Evolutionary conservation across 129 eudicot species (phyloP).

Genomic region (Silybum marianum): DNA sequence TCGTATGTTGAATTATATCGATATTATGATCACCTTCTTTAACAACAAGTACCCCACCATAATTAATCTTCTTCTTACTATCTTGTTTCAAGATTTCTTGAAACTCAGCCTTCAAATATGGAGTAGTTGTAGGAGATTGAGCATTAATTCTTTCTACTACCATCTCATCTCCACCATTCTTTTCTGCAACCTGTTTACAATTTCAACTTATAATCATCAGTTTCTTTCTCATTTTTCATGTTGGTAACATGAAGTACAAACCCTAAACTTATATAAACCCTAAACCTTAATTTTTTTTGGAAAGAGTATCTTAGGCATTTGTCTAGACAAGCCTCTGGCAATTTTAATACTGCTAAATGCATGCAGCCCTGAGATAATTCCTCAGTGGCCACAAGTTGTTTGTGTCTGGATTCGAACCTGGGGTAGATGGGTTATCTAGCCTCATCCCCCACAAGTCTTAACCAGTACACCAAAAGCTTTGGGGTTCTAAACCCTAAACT

Average conservation of each 20-base stretch:
- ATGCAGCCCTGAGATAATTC: too few species aligned
- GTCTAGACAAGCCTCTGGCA: too few species aligned
- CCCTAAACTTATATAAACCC: neutral
- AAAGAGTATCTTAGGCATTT: too few species aligned
- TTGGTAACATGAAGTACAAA: neutral
- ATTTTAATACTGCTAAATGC: too few species aligned
- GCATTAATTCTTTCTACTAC: neutral
- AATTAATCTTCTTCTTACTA: constrained; percentile 4
- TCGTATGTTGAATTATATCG: constrained; percentile 24
- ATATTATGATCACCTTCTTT: constrained; percentile 13
- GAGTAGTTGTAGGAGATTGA: neutral
- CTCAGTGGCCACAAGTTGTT: too few species aligned
- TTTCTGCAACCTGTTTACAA: constrained; percentile 24
- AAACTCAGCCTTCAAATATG: neutral
- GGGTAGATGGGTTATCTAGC: too few species aligned
- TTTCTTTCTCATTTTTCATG: neutral
- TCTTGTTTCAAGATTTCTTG: neutral
- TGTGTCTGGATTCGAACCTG: too few species aligned
- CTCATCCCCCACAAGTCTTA: too few species aligned
- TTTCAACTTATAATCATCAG: neutral
- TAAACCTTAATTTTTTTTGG: neutral
- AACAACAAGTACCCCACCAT: neutral
- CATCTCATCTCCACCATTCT: constrained; percentile 12
- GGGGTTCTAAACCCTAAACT: neutral
- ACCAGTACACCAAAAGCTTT: too few species aligned